Evolutionary conservation across 2,329 filamentous ascomycete genomes (phyloP).

Genomic region (Leptoxyphium fumago): DNA sequence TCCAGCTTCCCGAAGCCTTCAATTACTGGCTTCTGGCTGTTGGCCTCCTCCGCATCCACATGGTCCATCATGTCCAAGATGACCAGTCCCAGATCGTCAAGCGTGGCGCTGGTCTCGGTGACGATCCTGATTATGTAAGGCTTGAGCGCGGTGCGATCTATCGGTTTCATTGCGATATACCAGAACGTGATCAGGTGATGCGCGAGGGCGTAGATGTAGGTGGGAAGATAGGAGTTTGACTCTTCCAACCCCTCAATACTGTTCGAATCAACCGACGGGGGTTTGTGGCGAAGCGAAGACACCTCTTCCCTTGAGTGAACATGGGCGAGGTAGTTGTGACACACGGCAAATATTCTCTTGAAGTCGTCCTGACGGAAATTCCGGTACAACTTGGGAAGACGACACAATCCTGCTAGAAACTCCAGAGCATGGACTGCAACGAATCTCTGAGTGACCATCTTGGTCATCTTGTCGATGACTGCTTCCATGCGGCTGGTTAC

Average conservation of each 20-base stretch:
- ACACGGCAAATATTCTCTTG: conserved; percentile 87
- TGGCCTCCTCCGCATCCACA: conserved; percentile 13
- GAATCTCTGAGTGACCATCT: conserved; percentile 85
- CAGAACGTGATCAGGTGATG: conserved; percentile 95
- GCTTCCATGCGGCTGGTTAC: conserved; percentile 73
- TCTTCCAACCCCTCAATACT: conserved; percentile 16
- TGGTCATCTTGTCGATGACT: conserved; percentile 84
- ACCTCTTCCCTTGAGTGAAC: conserved; percentile 26
- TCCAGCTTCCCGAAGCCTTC: conserved; percentile 33
- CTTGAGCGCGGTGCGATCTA: conserved; percentile 70
- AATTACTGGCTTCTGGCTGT: not conserved
- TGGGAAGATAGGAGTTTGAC: conserved; percentile 60
- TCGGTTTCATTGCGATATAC: conserved; percentile 80
- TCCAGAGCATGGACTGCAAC: conserved; percentile 92
- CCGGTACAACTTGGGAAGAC: conserved; percentile 64
- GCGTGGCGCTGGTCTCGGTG: conserved; percentile 54
- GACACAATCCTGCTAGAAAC: conserved; percentile 78
- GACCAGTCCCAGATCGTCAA: conserved; percentile 86
- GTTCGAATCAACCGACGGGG: conserved; percentile 9
- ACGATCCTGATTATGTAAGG: conserved; percentile 82
- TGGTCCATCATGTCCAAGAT: conserved; percentile 61
- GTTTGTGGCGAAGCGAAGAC: conserved; percentile 29
- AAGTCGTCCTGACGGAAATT: conserved; percentile 81
- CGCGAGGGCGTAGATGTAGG: conserved; percentile 85
- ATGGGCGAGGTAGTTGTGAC: conserved; percentile 83